Percentiles rank a stretch among this genome's conserved stretches.
These are phyloP conservation scores for Mycoemilia scoparia DNA, from an alignment of 192 early-diverging fungal species.

Conservation along the genomic window DNA sequence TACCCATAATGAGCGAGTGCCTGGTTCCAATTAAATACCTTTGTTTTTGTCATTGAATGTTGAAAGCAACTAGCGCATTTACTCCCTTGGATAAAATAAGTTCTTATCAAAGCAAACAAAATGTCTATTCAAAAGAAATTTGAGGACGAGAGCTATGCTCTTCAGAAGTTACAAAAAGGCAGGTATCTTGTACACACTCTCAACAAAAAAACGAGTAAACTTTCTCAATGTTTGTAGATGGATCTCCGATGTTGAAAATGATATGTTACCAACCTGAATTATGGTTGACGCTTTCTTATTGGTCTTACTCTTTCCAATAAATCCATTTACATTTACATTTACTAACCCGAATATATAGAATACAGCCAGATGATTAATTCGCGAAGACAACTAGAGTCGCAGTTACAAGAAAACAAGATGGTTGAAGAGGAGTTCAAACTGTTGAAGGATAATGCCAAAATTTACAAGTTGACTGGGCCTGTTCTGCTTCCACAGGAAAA, in stretches of 20 bases:
- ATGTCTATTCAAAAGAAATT: conserved; percentile 40
- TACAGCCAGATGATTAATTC: conserved; percentile 49
- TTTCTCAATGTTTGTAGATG: neutral
- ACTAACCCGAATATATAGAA: conserved; percentile 35
- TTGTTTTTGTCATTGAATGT: too few relatives aligned
- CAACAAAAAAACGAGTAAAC: neutral
- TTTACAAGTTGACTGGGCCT: conserved; percentile 94
- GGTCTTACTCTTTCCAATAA: neutral
- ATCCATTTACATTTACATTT: neutral
- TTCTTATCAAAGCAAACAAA: too few relatives aligned
- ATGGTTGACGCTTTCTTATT: too few relatives aligned
- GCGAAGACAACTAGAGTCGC: conserved; percentile 78
- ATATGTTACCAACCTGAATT: too few relatives aligned
- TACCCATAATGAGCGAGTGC: too few relatives aligned
- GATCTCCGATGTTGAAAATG: too few relatives aligned
- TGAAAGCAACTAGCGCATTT: too few relatives aligned
- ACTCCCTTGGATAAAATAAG: too few relatives aligned
- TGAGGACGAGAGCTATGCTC: conserved; percentile 50
- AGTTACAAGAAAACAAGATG: conserved; percentile 87
- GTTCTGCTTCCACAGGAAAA: conserved; percentile 88
- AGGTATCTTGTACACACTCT: neutral
- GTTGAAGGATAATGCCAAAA: conserved; percentile 59
- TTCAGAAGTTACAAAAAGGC: conserved; percentile 57
- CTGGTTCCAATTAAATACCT: too few relatives aligned
- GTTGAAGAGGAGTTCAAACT: conserved; percentile 83